Percentiles rank a stretch among this genome's conserved stretches.
Evolutionary conservation across 2,329 filamentous ascomycete genomes (phyloP).

Genomic region (Aspergillus vadensis): DNA sequence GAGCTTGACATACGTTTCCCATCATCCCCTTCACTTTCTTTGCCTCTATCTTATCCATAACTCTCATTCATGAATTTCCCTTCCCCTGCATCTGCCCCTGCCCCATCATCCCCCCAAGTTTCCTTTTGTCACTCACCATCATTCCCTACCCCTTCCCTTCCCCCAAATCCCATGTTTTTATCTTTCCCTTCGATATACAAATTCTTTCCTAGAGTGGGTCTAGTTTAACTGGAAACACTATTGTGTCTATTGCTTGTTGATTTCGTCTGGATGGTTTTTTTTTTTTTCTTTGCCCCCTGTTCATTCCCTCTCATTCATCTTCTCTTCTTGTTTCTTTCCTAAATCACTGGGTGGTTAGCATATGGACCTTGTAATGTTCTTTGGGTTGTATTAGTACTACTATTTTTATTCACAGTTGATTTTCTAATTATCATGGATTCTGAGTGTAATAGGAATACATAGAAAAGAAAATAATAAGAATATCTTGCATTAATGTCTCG

Average conservation of each 20-base stretch:
- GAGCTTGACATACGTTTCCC: not conserved
- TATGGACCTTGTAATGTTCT: not conserved
- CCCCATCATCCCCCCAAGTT: not conserved
- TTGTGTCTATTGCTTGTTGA: not conserved
- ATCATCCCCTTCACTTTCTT: not conserved
- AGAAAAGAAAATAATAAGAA: not conserved
- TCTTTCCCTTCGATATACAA: slow-evolving; percentile 3
- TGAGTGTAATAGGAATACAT: not conserved
- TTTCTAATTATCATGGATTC: no score
- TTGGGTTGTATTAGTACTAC: no score
- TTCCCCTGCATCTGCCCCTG: not conserved
- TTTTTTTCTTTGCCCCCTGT: no score
- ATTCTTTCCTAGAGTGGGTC: not conserved
- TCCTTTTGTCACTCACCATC: not conserved
- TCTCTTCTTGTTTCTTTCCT: not conserved
- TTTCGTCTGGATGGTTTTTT: not conserved
- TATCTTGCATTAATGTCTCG: not conserved
- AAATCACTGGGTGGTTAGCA: not conserved
- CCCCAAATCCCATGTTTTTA: not conserved
- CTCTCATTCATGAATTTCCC: not conserved
- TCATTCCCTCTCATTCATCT: no score
- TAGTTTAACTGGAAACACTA: not conserved
- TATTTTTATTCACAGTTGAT: no score
- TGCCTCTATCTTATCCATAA: not conserved
- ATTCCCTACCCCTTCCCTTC: not conserved